Base-by-base conservation (phyloP, 495 filamentous ascomycete genomes). In the Neurospora tetrasperma region DNA sequence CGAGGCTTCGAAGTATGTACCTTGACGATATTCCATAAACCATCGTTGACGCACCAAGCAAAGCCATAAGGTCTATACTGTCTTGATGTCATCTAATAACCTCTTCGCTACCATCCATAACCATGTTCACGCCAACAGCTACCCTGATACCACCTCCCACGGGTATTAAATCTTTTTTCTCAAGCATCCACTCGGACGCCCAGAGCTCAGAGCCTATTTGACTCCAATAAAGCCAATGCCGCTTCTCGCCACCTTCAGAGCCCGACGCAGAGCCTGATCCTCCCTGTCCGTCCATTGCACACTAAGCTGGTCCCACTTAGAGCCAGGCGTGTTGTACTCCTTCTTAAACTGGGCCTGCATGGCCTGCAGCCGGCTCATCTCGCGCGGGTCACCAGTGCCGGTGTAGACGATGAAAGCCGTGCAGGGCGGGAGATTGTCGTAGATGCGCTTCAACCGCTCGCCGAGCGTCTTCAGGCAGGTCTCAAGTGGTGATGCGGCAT, bases 271-370 rank as follows among this genome's bases (percentile, higher is more conserved):
- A 46, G 87, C 89, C 82, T 96, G 92, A 42, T 94, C 91, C 80
- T 98, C 95, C 5, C 77, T 83, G 80, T 97, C 94, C 12, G 95
- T 97, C 95, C 95, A 98, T 80, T 94, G 90, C 40, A 97, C 90
- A 73, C 82, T 92, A 68, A 97, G 79, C 72, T 97, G 84, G 79
- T 97, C 92, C 95, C 94, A 98, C 59, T 94, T 93, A 78, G 89
- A 92, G 4, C 86, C 85, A 2, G 87, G 83, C 27, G 84, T 84
- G 74, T 86, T 84, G 79, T 90, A 97, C 82, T 98, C 95, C 72
- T 88, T 85, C 75, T 90, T 90, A 82, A 91, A 93, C 74, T 86
- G 84, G 73, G 86, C 84, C 72, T 97, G 90, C 87, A 96, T 84
- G 0, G 85, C 85, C 78, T 93, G 90, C 71, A 97, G 82, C 14